Base-by-base conservation (phyloP, 306 rosid species). In the Sphenostylis stenocarpa region DNA sequence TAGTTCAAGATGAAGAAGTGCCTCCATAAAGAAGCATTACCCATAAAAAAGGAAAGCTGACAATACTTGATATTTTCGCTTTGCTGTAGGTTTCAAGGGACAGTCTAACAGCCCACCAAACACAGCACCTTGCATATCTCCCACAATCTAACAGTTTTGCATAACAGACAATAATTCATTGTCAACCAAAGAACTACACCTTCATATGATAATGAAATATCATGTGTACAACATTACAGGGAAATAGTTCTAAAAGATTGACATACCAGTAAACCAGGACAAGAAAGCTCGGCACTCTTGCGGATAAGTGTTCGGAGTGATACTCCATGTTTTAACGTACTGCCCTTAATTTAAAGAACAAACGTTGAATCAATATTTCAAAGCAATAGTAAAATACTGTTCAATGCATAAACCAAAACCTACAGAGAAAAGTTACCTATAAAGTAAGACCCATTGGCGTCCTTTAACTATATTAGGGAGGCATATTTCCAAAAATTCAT, bases 251-350 rank as follows among this genome's bases (percentile, higher is more conserved):
- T 45, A 77, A 67, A 34, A 43, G 70, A 64, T 26, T 51, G 47
- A 28, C 87, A 38, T 89, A 95, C 99, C 91, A 95, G 87, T 87
- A 95, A 88, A 82, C 96, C 93, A 66, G 97, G 99, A 77, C 96
- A 88, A 45, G 96, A 73, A 75, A 92, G 81, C 65, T 92, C 90
- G 67, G 94, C 84, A 67, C 99, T 95, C 83, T 83, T 88, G 84
- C 97, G 99, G 68, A 95, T 89, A 75, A 95, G 99, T 20, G 97
- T 92, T 49, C 97, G 99, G 43, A 95, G 97, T 74, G 99, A 95
- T 84, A 89, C 83, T 75, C 99, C 99, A 82, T 96, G 96, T 83
- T 91, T 96, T 84, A 61, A 69, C 73, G 99, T 92, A 88, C 99
- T 96, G 99, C 98, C 98, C 99, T 96, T 93, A 97, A 93, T 85